Base-by-base conservation (phyloP, 805 yeast genomes). In the Cyberlindnera japonica region DNA sequence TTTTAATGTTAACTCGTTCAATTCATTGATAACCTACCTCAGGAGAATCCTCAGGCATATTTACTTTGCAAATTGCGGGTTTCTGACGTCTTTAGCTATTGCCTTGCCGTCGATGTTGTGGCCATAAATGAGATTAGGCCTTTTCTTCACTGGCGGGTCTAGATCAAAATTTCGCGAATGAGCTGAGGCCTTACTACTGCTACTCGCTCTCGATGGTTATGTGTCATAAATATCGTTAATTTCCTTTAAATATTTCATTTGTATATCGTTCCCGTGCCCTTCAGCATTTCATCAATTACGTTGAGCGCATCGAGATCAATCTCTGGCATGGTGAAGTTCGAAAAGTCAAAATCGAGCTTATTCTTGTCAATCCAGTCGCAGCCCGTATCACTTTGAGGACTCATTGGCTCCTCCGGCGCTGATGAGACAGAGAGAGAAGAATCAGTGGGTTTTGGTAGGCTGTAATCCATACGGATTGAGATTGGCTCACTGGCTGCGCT, bases 291-390 rank as follows among this genome's bases (percentile, higher is more conserved):
- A 37, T 54, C 59, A 43, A 54, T 50, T 5, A 53, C 54, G 32
- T 31, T 52, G 27, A 53, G 37, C 1, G 55, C 43, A 31, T 52
- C 56, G n/a, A 52, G 33, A 25, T 54, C 57, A 26, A 55, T 49
- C 29, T 51, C 60, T 9, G 43, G 48, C 23, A 56, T 48, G 12
- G 51, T 45, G 38, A 49, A 51, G 34, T 47, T 50, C 17, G 45
- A 41, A 57, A 68, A 57, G 33, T 57, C 59, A 28, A 55, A 57
- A 34, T 68, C 73, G 36, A 71, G 58, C 36, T 62, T 61, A 45
- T 65, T 62, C 40, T 72, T 74, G 50, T 74, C 80, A 33, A 74
- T 72, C 79, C 79, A 74, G 47, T 74, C 76, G 61, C 80, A 74
- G 0, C 80, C 80, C 3, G 79, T 73, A 32, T 74, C 79, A 30